phyloP scores from a whole-genome alignment of 176 grass and related monocot species.

The Carex myosuroides region DNA sequence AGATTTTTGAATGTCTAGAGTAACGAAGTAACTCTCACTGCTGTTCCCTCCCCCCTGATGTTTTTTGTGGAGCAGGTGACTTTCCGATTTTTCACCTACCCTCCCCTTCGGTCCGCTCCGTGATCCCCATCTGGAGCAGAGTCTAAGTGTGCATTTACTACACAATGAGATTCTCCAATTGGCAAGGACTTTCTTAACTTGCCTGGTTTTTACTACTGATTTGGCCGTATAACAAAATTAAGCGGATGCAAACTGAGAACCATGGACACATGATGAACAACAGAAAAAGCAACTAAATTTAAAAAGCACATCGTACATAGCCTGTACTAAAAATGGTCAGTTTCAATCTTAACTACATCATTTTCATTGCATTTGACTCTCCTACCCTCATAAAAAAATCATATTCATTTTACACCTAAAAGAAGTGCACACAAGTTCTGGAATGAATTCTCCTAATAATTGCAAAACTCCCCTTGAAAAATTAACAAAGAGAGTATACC shows the following conservation, averaged over 20 bases:
- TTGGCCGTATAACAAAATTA: not conserved
- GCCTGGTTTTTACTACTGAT: not conserved
- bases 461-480: constrained; percentile 4
- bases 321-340: not conserved
- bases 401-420: not conserved
- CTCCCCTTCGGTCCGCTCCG: too few relatives aligned
- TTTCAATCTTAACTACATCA: not conserved
- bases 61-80: too few relatives aligned
- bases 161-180: not conserved
- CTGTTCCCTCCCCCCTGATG: too few relatives aligned
- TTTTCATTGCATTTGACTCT: not conserved
- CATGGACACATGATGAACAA: not conserved
- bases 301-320: not conserved
- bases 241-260: not conserved
- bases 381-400: not conserved
- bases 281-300: not conserved
- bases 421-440: not conserved
- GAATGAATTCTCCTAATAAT: constrained; percentile 9
- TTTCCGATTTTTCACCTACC: too few relatives aligned
- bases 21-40: too few relatives aligned
- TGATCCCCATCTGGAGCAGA: too few relatives aligned
- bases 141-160: not conserved
- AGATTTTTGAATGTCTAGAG: too few relatives aligned
- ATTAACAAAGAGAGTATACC: not conserved
- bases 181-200: not conserved